Base-by-base conservation (phyloP, 345 rosid genomes). In the Luvunga scandens region DNA sequence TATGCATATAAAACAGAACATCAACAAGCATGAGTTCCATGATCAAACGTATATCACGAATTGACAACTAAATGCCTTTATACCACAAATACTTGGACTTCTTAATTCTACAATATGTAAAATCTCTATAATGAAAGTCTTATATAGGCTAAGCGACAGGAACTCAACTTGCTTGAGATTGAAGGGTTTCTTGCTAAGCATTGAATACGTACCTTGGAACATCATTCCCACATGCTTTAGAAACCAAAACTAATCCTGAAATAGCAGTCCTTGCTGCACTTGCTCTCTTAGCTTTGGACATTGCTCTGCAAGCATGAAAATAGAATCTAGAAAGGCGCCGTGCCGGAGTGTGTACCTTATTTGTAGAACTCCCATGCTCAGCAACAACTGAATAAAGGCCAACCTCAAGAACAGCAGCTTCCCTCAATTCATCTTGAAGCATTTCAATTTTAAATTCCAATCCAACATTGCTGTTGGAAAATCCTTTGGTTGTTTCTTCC, bases 201-300 rank as follows among this genome's bases (percentile, higher is more conserved):
- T 61, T 68, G n/a, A 69, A 66, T 75, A 69, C 81, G 53, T 83
- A 93, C 99, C 99, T 91, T 9, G 98, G 92, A 66, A 92, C 97
- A 83, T 95, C 97, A 80, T 91, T 93, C 75, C 98, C 98, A 69
- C 99, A 95, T 56, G 99, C 97, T 88, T 92, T 92, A 57, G 97
- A 89, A 75, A 93, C 96, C 89, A 93, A 84, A 66, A 91, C 81
- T 82, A 95, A 82, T 83, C 99, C 99, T 55, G 98, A 93, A 80
- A 93, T 78, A 13, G 86, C 84, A 75, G 97, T 90, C 83, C 91
- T 91, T 7, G 98, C 94, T 55, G 94, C 92, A 73, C 81, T 83
- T 60, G 87, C 96, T 78, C 87, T 81, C 89, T 86, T 87, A 79
- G 88, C 75, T 36, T 62, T 86, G 75, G 86, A 80, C 55, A 67